Conservation (phyloP, 495 filamentous ascomycete genomes). For the Physcia stellaris region DNA sequence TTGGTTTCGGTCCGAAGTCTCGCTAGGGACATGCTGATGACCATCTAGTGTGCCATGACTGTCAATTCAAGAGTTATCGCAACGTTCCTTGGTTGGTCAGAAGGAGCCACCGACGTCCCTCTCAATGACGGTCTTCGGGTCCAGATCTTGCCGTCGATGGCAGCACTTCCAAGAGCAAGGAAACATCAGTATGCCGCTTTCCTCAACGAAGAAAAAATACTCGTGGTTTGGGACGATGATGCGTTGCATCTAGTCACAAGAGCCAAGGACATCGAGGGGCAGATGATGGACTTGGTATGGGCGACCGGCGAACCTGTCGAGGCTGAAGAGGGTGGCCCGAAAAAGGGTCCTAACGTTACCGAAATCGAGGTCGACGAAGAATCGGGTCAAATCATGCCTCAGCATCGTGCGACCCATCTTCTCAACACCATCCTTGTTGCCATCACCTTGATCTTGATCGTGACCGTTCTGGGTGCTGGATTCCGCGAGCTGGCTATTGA, state of each 20-base stretch:
- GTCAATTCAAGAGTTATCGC: conserved; percentile 65
- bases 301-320: conserved; percentile 32
- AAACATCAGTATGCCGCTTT: conserved; percentile 71
- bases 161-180: conserved; percentile 49
- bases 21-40: background rate
- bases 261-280: conserved; percentile 54
- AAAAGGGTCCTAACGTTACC: conserved; percentile 24
- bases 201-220: conserved; percentile 48
- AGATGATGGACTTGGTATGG: conserved; percentile 65
- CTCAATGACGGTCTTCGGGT: conserved; percentile 59
- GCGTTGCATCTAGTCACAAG: conserved; percentile 50
- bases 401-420: conserved; percentile 50
- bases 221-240: conserved; percentile 70
- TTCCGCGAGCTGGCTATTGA: conserved; percentile 54
- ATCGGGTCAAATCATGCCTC: conserved; percentile 47
- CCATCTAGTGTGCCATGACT: conserved; percentile 59
- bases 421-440: conserved; percentile 53
- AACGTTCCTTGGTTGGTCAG: conserved; percentile 56
- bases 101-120: conserved; percentile 59
- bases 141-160: conserved; percentile 56
- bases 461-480: conserved; percentile 50
- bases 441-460: conserved; percentile 48
- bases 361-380: conserved; percentile 53
- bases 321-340: conserved; percentile 35
- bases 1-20: conserved; percentile 18